These are phyloP conservation scores for Ottelia alismoides DNA, from an alignment of 106 monocot species.

Conservation along the genomic window DNA sequence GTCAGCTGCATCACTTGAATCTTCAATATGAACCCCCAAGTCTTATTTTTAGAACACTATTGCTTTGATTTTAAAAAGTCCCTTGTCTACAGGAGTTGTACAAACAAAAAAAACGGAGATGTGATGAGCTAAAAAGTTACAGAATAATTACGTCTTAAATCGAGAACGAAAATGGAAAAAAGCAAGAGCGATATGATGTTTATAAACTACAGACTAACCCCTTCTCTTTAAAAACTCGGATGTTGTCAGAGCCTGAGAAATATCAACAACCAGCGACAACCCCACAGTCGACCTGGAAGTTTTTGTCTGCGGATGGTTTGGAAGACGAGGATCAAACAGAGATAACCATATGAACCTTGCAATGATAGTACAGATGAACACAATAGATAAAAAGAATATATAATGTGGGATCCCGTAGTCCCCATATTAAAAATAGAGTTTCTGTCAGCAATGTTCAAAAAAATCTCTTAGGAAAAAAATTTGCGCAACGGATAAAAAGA, in stretches of 20 bases:
- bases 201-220: slow-evolving; percentile 56
- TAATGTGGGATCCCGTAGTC: no score
- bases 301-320: slow-evolving; percentile 45
- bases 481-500: not conserved
- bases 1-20: no score
- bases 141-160: not conserved
- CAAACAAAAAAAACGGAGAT: not conserved
- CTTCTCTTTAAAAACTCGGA: slow-evolving; percentile 64
- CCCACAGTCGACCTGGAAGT: slow-evolving; percentile 76
- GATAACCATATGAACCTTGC: not conserved
- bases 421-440: not conserved
- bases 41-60: not conserved
- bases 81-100: not conserved
- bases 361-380: not conserved
- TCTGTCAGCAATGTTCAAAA: not conserved
- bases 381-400: not conserved
- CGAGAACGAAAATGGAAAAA: not conserved
- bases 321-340: not conserved
- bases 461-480: not conserved
- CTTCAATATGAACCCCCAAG: no score
- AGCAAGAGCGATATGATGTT: no score
- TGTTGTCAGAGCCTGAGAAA: slow-evolving; percentile 52
- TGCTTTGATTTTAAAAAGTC: not conserved
- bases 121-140: not conserved
- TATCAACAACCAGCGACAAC: slow-evolving; percentile 50